Evolutionary conservation across 1,284 basidiomycete genomes (phyloP).

Genomic region (Trametes pubescens): DNA sequence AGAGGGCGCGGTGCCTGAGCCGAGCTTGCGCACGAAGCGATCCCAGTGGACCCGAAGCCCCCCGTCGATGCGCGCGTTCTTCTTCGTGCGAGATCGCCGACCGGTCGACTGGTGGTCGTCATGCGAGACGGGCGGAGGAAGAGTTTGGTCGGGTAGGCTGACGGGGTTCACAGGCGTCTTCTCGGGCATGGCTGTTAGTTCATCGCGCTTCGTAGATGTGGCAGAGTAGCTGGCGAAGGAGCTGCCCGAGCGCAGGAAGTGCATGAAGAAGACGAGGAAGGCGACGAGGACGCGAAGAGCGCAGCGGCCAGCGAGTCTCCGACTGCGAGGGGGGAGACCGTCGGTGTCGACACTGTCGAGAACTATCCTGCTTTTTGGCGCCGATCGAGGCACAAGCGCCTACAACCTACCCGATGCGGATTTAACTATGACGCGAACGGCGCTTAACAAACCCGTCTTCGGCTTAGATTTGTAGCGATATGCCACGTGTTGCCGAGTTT

Average conservation of each 20-base stretch:
- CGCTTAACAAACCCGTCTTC: too few species aligned
- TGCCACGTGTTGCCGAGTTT: too few species aligned
- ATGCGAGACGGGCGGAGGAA: constrained; percentile 35
- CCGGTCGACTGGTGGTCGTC: constrained; percentile 24
- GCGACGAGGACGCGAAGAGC: neutral
- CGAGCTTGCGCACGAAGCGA: constrained; percentile 52
- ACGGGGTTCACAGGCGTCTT: constrained; percentile 19
- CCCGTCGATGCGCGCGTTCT: constrained; percentile 46
- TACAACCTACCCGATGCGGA: neutral
- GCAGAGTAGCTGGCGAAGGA: constrained; percentile 33
- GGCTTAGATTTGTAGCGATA: too few species aligned
- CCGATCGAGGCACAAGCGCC: neutral
- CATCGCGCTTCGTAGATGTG: constrained; percentile 35
- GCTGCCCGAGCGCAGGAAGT: constrained; percentile 32
- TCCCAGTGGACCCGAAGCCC: constrained; percentile 52
- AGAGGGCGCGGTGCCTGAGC: constrained; percentile 51
- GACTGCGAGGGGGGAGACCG: constrained; percentile 1
- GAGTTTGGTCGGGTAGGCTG: constrained; percentile 17
- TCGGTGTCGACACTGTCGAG: neutral
- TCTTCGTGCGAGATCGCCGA: constrained; percentile 38
- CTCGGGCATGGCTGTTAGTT: constrained; percentile 26
- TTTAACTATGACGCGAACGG: too few species aligned
- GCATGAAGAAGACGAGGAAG: constrained; percentile 22
- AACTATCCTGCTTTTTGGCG: constrained; percentile 1
- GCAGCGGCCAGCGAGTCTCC: neutral